phyloP scores from a whole-genome alignment of 768 basidiomycete genomes.

The Tylopilus sp. region DNA sequence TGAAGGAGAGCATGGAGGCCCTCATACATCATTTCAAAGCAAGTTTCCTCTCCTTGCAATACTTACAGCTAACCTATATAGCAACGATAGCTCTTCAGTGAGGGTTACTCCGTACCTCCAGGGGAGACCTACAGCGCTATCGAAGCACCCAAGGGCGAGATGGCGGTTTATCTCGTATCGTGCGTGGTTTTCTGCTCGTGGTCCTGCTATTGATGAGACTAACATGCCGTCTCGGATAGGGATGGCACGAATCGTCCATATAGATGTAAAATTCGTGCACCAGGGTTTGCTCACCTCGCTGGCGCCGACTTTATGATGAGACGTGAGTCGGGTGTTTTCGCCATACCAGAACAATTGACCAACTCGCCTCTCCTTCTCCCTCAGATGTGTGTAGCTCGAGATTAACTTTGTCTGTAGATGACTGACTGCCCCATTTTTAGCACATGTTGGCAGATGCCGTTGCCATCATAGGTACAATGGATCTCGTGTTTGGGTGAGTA shows the following conservation, averaged over 20 bases:
- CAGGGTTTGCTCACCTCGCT: slow-evolving; percentile 93
- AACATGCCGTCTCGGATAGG: slow-evolving; percentile 33
- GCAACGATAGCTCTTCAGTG: slow-evolving; percentile 74
- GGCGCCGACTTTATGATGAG: slow-evolving; percentile 99
- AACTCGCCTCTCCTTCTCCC: slow-evolving; percentile 11
- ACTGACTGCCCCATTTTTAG: slow-evolving; percentile 40
- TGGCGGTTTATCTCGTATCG: slow-evolving; percentile 98
- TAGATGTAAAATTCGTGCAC: slow-evolving; percentile 94
- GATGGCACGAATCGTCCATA: slow-evolving; percentile 97
- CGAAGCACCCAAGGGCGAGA: slow-evolving; percentile 98
- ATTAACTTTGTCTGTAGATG: background rate
- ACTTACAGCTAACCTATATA: background rate
- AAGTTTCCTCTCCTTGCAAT: background rate
- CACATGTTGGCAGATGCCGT: slow-evolving; percentile 95
- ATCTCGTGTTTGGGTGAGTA: slow-evolving; percentile 92
- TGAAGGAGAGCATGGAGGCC: slow-evolving; percentile 99
- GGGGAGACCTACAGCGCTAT: slow-evolving; percentile 97
- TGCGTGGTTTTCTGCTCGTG: slow-evolving; percentile 36
- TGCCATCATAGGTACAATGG: slow-evolving; percentile 97
- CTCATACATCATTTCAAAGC: slow-evolving; percentile 99
- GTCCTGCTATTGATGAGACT: background rate
- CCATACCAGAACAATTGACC: background rate
- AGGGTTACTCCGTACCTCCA: slow-evolving; percentile 95
- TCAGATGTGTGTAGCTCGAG: slow-evolving; percentile 34
- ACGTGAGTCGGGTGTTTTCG: slow-evolving; percentile 46